Evolutionary conservation across 305 asterid species (phyloP).

Genomic region (Plantago rigida): DNA sequence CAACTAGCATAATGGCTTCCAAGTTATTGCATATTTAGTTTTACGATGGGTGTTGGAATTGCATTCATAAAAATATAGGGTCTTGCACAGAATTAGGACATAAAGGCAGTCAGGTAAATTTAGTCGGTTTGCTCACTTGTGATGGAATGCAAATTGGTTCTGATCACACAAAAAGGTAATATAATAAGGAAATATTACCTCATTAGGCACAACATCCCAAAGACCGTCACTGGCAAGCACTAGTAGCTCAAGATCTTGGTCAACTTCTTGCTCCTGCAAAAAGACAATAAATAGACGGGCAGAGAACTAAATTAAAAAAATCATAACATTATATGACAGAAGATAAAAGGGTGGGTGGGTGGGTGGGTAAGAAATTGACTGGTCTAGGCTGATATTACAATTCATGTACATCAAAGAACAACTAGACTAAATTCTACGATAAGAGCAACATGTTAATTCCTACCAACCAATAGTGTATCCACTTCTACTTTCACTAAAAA

Average conservation of each 20-base stretch:
- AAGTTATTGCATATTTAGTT: too few species aligned
- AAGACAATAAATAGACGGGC: constrained; percentile 6
- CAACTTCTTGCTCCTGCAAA: constrained; percentile 72
- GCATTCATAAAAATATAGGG: neutral
- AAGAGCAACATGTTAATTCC: neutral
- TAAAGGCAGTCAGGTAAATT: neutral
- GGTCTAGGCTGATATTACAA: neutral
- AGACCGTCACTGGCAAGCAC: constrained; percentile 95
- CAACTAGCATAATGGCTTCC: neutral
- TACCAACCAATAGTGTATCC: neutral
- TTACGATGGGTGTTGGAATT: too few species aligned
- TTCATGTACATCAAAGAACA: constrained; percentile 1
- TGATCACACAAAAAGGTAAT: constrained; percentile 1
- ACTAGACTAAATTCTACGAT: neutral
- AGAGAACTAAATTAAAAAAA: neutral
- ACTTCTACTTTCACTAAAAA: neutral
- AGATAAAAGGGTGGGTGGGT: neutral
- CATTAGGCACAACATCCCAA: constrained; percentile 96
- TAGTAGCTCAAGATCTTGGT: constrained; percentile 69
- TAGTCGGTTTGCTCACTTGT: neutral
- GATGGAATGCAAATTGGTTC: neutral
- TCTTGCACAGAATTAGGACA: neutral
- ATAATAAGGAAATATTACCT: constrained; percentile 38
- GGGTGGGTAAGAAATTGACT: neutral
- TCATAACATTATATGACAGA: neutral